Conservation (phyloP, 345 rosid genomes). For the Cardamine occulta region DNA sequence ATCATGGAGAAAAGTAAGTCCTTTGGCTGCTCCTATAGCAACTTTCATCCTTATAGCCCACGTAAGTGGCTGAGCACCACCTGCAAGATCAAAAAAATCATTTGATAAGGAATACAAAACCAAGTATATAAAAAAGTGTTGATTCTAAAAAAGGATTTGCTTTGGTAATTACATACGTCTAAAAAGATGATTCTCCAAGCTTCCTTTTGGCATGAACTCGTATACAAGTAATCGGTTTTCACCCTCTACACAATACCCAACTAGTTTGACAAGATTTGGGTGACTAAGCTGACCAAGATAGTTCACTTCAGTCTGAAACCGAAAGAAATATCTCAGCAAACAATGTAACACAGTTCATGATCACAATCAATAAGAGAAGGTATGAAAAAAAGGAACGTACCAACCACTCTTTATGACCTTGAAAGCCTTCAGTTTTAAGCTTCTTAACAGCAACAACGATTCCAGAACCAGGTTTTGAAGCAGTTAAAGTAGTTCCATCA, state of each 20-base stretch:
- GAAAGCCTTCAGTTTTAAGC: conserved; percentile 94
- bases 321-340: conserved; percentile 19
- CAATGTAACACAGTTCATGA: conserved; percentile 19
- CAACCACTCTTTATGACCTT: conserved; percentile 99
- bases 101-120: neutral
- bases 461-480: conserved; percentile 87
- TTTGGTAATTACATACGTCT: conserved; percentile 38
- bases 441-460: conserved; percentile 96
- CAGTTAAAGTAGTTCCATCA: conserved; percentile 66
- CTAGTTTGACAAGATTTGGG: conserved; percentile 81
- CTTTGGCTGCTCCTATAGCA: conserved; percentile 94
- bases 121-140: neutral
- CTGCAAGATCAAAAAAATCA: conserved; percentile 40
- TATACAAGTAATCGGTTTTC: conserved; percentile 85
- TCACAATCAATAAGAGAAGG: neutral
- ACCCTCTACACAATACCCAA: conserved; percentile 88
- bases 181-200: conserved; percentile 86
- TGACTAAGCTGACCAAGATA: conserved; percentile 97
- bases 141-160: neutral
- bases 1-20: conserved; percentile 90
- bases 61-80: conserved; percentile 89
- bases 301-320: conserved; percentile 90
- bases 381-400: conserved; percentile 45
- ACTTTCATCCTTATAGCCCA: conserved; percentile 95
- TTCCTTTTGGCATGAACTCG: conserved; percentile 96